phyloP scores from a whole-genome alignment of 1,284 basidiomycete genomes.

The Ustilago crameri region DNA sequence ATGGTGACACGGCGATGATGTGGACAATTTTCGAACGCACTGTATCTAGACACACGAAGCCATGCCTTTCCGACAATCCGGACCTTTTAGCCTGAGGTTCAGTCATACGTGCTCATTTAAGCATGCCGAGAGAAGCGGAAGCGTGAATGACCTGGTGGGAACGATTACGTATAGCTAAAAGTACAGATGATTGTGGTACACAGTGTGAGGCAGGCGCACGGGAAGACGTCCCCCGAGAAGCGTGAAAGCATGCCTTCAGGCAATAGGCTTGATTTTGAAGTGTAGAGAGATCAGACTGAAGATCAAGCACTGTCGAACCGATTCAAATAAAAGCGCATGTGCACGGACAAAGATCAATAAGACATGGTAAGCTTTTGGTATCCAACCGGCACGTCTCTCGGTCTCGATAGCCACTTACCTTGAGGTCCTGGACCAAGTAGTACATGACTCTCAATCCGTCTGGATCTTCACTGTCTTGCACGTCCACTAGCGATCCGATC shows the following conservation, averaged over 20 bases:
- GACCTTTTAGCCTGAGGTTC: too few relatives aligned
- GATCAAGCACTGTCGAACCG: constrained; percentile 91
- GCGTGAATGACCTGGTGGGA: too few relatives aligned
- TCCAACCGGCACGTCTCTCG: too few relatives aligned
- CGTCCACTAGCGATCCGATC: constrained; percentile 94
- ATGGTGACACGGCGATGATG: neutral
- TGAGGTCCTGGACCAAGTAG: constrained; percentile 96
- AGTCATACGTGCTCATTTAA: too few relatives aligned
- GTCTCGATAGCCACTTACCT: constrained; percentile 72
- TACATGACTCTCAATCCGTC: constrained; percentile 99
- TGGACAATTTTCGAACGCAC: constrained; percentile 9
- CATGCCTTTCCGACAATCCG: too few relatives aligned
- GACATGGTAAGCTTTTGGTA: too few relatives aligned
- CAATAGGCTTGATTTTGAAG: constrained; percentile 99
- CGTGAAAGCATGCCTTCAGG: too few relatives aligned
- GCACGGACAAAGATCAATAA: neutral
- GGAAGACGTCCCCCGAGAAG: too few relatives aligned
- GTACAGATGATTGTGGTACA: constrained; percentile 15
- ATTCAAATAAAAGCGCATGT: neutral
- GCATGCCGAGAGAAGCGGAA: too few relatives aligned
- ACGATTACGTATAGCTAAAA: too few relatives aligned
- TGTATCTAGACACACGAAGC: constrained; percentile 6
- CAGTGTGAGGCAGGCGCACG: too few relatives aligned
- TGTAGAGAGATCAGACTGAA: constrained; percentile 97
- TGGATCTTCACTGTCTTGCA: constrained; percentile 95